Evolutionary conservation across 192 early-diverging fungal genomes (phyloP), one percentile per base, ranked within the genome.

Genomic region (Coemansia sp.): DNA sequence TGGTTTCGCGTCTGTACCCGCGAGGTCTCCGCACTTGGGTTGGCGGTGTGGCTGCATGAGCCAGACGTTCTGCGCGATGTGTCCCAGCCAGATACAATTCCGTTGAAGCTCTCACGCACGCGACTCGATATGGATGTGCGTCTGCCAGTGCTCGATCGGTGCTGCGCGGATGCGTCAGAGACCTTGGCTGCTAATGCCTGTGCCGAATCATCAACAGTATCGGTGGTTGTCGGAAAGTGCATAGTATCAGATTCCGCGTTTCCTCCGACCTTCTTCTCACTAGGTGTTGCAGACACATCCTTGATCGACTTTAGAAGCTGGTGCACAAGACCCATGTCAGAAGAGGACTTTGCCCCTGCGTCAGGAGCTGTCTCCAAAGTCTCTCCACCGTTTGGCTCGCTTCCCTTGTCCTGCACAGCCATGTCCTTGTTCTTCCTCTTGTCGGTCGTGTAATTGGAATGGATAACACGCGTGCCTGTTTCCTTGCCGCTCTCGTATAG

Each of bases 51-150:
- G 64, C 62, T 74, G 41, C 62, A 57, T 20, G 61, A 61, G 1
- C 55, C 53, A 9, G 36, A 53, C 15, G 67, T 48, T 25, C 52
- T 65, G 13, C 77, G 72, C 23, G 52, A 30, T 17, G 56, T 19
- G 6, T 80, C 77, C 54, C 67, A 61, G 5, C 77, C 71, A 14
- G 77, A 65, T 13, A 80, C 61, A 55, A 74, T 71, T 6, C 64
- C 65, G 17, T 44, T 65, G 50, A 80, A 71, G 59, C 62, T 71
- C 44, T 80, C 77, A 20, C 77, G 77, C 72, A 80, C 69, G 45
- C 77, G 77, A 37, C 72, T 74, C n/a, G 77, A 65, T 34, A 80
- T 59, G 4, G 77, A 74, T 30, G 37, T 50, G 3, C 77, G 62
- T 17, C 65, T 42, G 0, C 68, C 68, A 0, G 61, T 29, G 30